phyloP scores from a whole-genome alignment of 352 stramenopile species.

The Saprolegnia diclina region DNA sequence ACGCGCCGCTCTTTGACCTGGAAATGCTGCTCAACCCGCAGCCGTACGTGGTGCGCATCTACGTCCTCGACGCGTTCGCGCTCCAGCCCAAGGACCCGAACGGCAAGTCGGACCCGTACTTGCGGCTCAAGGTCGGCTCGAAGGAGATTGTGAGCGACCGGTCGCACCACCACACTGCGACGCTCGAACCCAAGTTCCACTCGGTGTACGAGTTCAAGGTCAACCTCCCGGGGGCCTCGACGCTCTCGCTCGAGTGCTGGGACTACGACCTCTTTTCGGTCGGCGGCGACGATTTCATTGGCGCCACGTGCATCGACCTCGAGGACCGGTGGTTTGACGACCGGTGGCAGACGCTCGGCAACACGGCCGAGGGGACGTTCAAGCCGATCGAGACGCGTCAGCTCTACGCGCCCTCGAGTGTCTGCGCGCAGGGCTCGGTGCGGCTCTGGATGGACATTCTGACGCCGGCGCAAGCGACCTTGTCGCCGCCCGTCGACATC shows the following conservation, averaged over 20 bases:
- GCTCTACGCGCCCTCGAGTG: constrained; percentile 67
- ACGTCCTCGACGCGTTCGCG: constrained; percentile 76
- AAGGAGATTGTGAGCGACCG: constrained; percentile 75
- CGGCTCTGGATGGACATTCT: constrained; percentile 89
- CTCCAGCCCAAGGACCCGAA: constrained; percentile 77
- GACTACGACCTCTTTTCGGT: constrained; percentile 72
- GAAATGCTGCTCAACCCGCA: constrained; percentile 67
- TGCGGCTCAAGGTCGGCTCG: constrained; percentile 76
- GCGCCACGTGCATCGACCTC: constrained; percentile 88
- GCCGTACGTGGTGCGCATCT: constrained; percentile 79
- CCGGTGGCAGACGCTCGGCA: constrained; percentile 75
- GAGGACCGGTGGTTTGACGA: constrained; percentile 90
- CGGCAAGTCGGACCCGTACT: constrained; percentile 82
- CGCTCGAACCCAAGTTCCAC: constrained; percentile 83
- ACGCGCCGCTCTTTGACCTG: constrained; percentile 67
- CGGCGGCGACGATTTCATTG: constrained; percentile 84
- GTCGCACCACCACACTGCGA: constrained; percentile 68
- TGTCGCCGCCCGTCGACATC: constrained; percentile 72
- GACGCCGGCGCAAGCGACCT: constrained; percentile 53
- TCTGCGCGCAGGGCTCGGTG: constrained; percentile 59
- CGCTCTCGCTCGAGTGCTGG: constrained; percentile 58
- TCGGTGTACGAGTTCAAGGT: constrained; percentile 88
- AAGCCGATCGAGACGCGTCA: constrained; percentile 48
- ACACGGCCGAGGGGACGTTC: constrained; percentile 28
- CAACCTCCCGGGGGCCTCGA: constrained; percentile 70